Evolutionary conservation across 768 basidiomycete genomes (phyloP), one percentile per base, ranked within the genome.

Genomic region (Nidularia sp.): DNA sequence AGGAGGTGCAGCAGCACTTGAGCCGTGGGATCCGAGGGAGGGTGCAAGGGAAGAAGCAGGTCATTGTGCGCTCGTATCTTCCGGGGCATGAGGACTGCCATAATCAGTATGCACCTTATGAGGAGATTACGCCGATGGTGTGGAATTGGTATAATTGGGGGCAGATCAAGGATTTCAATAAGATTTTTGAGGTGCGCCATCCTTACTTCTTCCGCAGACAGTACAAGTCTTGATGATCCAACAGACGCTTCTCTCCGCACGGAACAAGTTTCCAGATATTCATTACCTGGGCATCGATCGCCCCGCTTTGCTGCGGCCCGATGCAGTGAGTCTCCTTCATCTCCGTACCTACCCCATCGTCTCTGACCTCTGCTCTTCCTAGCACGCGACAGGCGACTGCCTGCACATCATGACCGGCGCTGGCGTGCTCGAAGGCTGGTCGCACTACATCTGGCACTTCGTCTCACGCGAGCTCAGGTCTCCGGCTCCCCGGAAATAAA

Each of bases 41-140:
- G 25, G 44, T n/a, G 44, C 10, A 49, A 45, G 52, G 57, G 46
- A 67, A 63, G 59, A 64, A 66, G 52, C 76, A 79, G 58, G 81
- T 81, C 6, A 63, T 88, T 6, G 77, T 83, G 6, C 64, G 86
- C 31, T 76, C 84, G 6, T 87, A 86, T 56, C 60, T 83, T 3
- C 80, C 83, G 2, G 86, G 86, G 3, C 83, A 87, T 56, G 84
- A 86, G 53, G 73, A 83, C 50, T 86, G 86, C 55, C 84, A 82
- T 55, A 56, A 72, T n/a, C 56, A 62, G 48, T 64, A 66, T 18
- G 52, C 70, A 54, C 81, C 83, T n/a, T 79, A 75, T 76, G 61
- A 51, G 34, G 68, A 70, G 54, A 70, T 81, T 15, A 56, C 68
- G 54, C 75, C 76, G 2, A 77, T 71, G 52, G 53, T 56, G 36